Evolutionary conservation across 2,329 filamentous ascomycete species (phyloP).

Genomic region (Nannizziopsis arthrosporioides): DNA sequence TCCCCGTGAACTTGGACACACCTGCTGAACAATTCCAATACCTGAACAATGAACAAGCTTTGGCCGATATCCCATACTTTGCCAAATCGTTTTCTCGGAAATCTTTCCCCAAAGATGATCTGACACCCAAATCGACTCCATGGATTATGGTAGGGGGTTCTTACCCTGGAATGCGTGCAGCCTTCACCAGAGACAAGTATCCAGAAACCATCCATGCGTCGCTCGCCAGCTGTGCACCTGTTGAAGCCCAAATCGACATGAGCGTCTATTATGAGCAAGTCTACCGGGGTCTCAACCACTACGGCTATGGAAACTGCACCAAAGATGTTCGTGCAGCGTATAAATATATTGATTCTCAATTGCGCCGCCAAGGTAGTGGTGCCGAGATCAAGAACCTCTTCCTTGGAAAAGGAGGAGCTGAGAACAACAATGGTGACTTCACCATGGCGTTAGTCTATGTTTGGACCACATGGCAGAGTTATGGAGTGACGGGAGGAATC

Average conservation of each 20-base stretch:
- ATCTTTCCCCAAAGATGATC: slow-evolving; percentile 24
- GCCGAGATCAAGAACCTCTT: slow-evolving; percentile 38
- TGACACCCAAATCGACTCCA: slow-evolving; percentile 32
- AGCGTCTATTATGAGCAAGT: slow-evolving; percentile 42
- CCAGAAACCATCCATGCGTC: slow-evolving; percentile 33
- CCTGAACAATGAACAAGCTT: slow-evolving; percentile 34
- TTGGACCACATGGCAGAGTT: slow-evolving; percentile 36
- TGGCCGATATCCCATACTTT: slow-evolving; percentile 37
- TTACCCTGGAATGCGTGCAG: slow-evolving; percentile 35
- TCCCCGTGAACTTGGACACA: slow-evolving; percentile 26
- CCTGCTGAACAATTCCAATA: slow-evolving; percentile 32
- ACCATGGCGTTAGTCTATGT: slow-evolving; percentile 33
- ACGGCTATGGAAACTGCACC: slow-evolving; percentile 42
- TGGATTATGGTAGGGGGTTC: slow-evolving; percentile 40
- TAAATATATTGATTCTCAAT: slow-evolving; percentile 38
- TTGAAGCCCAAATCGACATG: slow-evolving; percentile 41
- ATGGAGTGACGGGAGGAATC: slow-evolving; percentile 34
- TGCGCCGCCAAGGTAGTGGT: slow-evolving; percentile 28
- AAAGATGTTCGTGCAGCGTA: slow-evolving; percentile 40
- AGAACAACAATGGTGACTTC: slow-evolving; percentile 39
- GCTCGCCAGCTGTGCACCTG: slow-evolving; percentile 34
- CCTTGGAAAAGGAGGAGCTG: slow-evolving; percentile 37
- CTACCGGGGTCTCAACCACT: slow-evolving; percentile 37
- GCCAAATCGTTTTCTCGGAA: slow-evolving; percentile 30
- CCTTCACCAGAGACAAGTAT: slow-evolving; percentile 34